Conservation (phyloP, 768 basidiomycete genomes). For the Leccinum arenicola region DNA sequence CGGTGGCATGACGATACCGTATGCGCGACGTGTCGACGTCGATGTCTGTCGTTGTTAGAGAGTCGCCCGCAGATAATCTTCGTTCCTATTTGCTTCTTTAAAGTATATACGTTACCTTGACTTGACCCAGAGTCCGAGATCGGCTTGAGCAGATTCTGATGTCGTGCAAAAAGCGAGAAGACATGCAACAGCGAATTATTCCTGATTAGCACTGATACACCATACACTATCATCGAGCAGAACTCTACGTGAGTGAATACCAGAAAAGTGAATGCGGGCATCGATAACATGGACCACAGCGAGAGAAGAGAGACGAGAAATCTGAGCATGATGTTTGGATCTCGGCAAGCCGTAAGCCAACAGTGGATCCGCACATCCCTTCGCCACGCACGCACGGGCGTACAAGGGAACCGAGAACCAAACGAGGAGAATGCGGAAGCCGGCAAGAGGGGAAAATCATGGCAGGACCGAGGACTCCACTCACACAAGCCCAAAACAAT, state of each 20-base stretch:
- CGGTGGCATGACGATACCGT: too few species aligned
- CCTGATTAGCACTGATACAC: constrained; percentile 12
- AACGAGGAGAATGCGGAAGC: too few species aligned
- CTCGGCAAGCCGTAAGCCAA: too few species aligned
- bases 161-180: neutral
- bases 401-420: too few species aligned
- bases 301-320: neutral
- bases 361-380: too few species aligned
- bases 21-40: neutral
- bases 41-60: neutral
- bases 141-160: too few species aligned
- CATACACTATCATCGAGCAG: constrained; percentile 14
- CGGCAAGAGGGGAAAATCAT: neutral
- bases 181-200: neutral
- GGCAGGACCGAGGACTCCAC: neutral
- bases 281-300: constrained; percentile 2
- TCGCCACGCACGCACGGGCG: neutral
- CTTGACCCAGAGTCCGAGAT: neutral
- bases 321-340: neutral
- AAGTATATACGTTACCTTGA: too few species aligned
- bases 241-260: constrained; percentile 2
- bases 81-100: neutral
- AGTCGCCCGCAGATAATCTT: neutral
- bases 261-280: constrained; percentile 4
- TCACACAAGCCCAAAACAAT: constrained; percentile 30